Evolutionary conservation across 2,329 filamentous ascomycete genomes (phyloP).

Genomic region (Cladosporium sp.): DNA sequence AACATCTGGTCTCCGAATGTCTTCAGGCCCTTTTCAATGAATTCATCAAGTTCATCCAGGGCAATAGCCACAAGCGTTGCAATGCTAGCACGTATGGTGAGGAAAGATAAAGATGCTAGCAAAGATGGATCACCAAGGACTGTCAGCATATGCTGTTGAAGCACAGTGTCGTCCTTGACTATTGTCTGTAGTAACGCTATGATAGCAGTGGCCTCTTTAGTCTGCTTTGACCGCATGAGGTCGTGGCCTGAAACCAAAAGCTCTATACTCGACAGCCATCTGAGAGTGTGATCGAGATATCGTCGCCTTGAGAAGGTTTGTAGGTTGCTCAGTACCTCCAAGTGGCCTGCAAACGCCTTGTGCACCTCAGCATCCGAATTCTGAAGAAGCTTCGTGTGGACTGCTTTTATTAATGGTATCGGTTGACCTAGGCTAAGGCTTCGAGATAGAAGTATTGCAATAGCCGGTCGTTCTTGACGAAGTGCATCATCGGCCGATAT

Average conservation of each 20-base stretch:
- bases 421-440: constrained; percentile 68
- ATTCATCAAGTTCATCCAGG: constrained; percentile 40
- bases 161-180: not conserved
- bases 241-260: not conserved
- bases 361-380: not conserved
- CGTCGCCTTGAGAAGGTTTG: constrained; percentile 37
- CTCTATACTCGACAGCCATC: constrained; percentile 22
- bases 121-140: constrained; percentile 21
- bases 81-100: constrained; percentile 26
- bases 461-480: not conserved
- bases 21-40: constrained; percentile 65
- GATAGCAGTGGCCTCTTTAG: constrained; percentile 10
- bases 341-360: not conserved
- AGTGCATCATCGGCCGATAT: constrained; percentile 53
- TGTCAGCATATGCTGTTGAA: constrained; percentile 14
- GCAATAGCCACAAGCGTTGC: constrained; percentile 20
- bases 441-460: constrained; percentile 45
- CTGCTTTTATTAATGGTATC: constrained; percentile 16
- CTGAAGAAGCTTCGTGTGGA: constrained; percentile 4
- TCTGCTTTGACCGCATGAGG: not conserved
- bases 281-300: constrained; percentile 35
- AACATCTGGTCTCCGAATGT: constrained; percentile 84
- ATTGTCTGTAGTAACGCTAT: constrained; percentile 9
- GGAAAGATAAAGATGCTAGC: constrained; percentile 19
- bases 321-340: not conserved